Percentiles rank a stretch among this genome's conserved stretches.
These are phyloP conservation scores for Rhizopogon salebrosus DNA, from an alignment of 768 basidiomycete genomes.

Conservation along the genomic window DNA sequence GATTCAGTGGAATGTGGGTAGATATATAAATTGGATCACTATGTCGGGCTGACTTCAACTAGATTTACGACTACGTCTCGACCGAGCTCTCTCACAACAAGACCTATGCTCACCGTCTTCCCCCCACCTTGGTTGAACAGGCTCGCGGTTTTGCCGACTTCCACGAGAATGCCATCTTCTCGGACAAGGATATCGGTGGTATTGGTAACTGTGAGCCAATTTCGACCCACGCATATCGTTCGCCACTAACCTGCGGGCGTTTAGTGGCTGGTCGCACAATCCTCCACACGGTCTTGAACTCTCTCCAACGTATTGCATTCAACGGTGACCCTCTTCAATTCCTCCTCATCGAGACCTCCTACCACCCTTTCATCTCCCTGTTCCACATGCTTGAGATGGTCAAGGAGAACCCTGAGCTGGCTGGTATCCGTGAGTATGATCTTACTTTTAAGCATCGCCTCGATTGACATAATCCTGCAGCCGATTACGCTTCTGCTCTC, in stretches of 20 bases:
- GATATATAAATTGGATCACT: not conserved
- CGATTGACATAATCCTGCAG: slow-evolving; percentile 31
- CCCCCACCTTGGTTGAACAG: slow-evolving; percentile 73
- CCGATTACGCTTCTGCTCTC: slow-evolving; percentile 68
- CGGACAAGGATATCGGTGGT: slow-evolving; percentile 50
- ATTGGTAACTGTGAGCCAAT: slow-evolving; percentile 71
- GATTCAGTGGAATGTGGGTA: slow-evolving; percentile 65
- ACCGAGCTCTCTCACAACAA: slow-evolving; percentile 76
- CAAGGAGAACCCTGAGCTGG: slow-evolving; percentile 52
- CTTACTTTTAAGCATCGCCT: not conserved
- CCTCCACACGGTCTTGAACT: slow-evolving; percentile 62
- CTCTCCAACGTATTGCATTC: slow-evolving; percentile 75
- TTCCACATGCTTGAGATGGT: slow-evolving; percentile 71
- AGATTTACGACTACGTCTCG: slow-evolving; percentile 77
- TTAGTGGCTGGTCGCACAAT: slow-evolving; percentile 81
- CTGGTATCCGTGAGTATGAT: slow-evolving; percentile 55
- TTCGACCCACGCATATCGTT: not conserved
- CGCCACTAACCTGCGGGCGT: not conserved
- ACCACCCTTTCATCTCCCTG: slow-evolving; percentile 88
- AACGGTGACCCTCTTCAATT: slow-evolving; percentile 77
- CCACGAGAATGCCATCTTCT: slow-evolving; percentile 77
- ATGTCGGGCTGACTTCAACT: not conserved
- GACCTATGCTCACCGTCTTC: slow-evolving; percentile 73
- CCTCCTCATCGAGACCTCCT: slow-evolving; percentile 73
- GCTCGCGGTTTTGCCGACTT: slow-evolving; percentile 71